These are phyloP conservation scores for Pleurozium schreberi DNA, from an alignment of 225 moss, liverwort and hornwort species.

Conservation along the genomic window DNA sequence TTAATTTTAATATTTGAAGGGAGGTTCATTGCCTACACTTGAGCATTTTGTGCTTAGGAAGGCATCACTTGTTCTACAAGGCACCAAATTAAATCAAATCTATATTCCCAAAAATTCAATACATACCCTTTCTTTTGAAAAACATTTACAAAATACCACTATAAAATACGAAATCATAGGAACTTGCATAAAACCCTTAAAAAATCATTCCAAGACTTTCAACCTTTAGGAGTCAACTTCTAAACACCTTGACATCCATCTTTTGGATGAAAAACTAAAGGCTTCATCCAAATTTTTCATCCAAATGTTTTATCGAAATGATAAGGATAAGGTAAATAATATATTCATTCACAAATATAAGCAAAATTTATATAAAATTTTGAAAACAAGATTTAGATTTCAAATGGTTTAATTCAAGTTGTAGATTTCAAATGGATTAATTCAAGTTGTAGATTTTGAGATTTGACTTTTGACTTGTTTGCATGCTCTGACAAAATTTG, in stretches of 20 bases:
- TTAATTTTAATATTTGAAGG: rapidly evolving
- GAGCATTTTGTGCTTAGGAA: rapidly evolving
- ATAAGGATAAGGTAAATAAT: background rate
- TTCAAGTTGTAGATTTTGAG: rapidly evolving
- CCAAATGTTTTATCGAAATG: background rate
- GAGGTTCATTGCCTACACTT: rapidly evolving
- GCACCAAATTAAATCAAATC: background rate
- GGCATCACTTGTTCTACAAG: background rate
- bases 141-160: background rate
- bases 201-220: background rate
- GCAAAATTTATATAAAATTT: background rate
- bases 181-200: background rate
- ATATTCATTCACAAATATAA: background rate
- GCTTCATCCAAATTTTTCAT: too few relatives aligned
- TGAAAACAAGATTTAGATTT: rapidly evolving
- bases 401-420: background rate
- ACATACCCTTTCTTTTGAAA: rapidly evolving
- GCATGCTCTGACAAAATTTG: background rate
- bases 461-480: background rate
- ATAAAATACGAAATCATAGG: background rate
- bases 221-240: background rate
- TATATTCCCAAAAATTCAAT: rapidly evolving
- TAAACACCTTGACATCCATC: background rate
- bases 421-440: background rate
- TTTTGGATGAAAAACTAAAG: rapidly evolving